A percentile compares a stretch with the other conserved stretches of the same genome.
Conservation (phyloP, 805 yeast genomes). For the Jamesozyma jinghongensis region DNA sequence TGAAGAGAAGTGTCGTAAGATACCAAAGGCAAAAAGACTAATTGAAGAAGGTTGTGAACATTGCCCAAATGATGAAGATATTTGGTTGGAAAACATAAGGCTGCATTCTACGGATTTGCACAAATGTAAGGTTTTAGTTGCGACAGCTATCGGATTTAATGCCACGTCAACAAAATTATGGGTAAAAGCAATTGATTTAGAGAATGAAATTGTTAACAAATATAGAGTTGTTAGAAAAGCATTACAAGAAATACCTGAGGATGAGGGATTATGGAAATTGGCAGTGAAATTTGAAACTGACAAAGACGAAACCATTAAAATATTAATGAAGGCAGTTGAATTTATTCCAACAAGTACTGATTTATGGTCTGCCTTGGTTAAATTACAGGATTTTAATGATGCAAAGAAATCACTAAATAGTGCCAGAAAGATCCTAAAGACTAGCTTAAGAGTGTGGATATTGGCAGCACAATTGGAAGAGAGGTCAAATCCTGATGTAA, state of each 20-base stretch:
- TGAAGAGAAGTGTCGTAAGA: constrained; percentile 57
- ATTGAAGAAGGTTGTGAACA: constrained; percentile 67
- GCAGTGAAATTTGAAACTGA: constrained; percentile 54
- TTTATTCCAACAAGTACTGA: constrained; percentile 55
- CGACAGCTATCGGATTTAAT: constrained; percentile 54
- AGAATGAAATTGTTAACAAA: constrained; percentile 45
- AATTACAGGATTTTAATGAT: constrained; percentile 34
- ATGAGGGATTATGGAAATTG: constrained; percentile 57
- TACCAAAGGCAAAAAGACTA: constrained; percentile 45
- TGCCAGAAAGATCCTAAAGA: constrained; percentile 49
- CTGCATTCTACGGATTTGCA: constrained; percentile 39
- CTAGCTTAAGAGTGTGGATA: constrained; percentile 53
- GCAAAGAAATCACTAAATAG: constrained; percentile 47
- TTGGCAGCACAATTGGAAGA: constrained; percentile 63
- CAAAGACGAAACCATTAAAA: constrained; percentile 38
- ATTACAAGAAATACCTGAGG: constrained; percentile 51
- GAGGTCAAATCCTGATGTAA: constrained; percentile 33
- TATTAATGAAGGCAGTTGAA: constrained; percentile 58
- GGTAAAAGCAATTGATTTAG: constrained; percentile 62
- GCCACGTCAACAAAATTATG: constrained; percentile 56
- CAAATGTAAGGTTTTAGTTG: constrained; percentile 48
- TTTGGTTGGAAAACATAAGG: constrained; percentile 77
- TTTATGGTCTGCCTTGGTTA: constrained; percentile 55
- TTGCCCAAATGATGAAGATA: constrained; percentile 56
- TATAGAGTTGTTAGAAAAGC: constrained; percentile 61